Evolutionary conservation across 2,329 filamentous ascomycete genomes (phyloP).

Genomic region (Penicillium palitans): DNA sequence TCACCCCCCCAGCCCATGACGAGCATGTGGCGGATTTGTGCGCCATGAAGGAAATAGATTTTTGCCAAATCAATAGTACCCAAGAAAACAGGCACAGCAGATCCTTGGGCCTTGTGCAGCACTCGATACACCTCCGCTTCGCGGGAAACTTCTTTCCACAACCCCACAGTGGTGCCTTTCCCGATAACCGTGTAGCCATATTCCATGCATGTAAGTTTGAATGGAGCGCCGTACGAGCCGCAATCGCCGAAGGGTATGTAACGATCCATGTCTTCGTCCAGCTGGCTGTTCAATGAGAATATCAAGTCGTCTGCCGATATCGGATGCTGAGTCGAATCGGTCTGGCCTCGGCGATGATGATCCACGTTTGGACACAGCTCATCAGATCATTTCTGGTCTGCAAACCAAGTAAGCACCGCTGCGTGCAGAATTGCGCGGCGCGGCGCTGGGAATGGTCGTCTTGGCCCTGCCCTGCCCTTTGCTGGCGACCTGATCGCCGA

Average conservation of each 20-base stretch:
- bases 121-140: not conserved
- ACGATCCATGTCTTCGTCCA: not conserved
- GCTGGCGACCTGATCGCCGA: no score
- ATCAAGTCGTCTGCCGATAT: no score
- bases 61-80: conserved; percentile 15
- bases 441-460: no score
- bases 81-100: conserved; percentile 17
- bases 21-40: not conserved
- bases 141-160: not conserved
- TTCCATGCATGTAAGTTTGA: not conserved
- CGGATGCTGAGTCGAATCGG: no score
- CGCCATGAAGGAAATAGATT: conserved; percentile 32
- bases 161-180: not conserved
- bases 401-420: no score
- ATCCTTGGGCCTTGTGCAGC: conserved; percentile 3
- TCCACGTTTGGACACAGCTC: not conserved
- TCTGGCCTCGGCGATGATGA: not conserved
- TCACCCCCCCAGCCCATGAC: not conserved
- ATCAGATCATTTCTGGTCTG: no score
- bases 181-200: not conserved
- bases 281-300: no score
- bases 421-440: no score
- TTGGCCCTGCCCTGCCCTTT: no score
- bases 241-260: not conserved
- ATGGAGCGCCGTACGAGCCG: not conserved